Evolutionary conservation across 345 rosid genomes (phyloP).

Genomic region (Hibiscus mutabilis): DNA sequence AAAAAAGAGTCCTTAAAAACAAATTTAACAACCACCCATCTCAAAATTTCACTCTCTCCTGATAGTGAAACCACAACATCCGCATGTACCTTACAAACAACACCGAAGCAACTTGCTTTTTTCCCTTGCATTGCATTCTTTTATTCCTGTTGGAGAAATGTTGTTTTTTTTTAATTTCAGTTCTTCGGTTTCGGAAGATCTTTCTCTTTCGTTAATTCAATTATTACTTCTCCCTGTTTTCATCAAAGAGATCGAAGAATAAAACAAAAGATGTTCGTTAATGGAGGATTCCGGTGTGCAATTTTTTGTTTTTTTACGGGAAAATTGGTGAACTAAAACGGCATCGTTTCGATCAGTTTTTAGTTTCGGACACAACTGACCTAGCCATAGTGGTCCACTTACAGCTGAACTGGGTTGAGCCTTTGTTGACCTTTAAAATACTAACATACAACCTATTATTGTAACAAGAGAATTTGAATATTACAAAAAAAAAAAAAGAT

Average conservation of each 20-base stretch:
- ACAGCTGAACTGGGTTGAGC: too few species aligned
- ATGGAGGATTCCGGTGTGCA: conserved; percentile 3
- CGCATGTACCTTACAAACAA: conserved; percentile 14
- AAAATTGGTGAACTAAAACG: background rate
- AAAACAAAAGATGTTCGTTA: background rate
- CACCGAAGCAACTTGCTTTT: background rate
- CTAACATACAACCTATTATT: too few species aligned
- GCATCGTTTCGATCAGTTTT: too few species aligned
- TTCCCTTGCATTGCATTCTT: background rate
- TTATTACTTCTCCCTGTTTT: background rate
- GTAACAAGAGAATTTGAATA: too few species aligned
- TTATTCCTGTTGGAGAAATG: background rate
- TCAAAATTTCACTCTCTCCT: conserved; percentile 12
- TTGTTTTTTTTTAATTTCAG: too few species aligned
- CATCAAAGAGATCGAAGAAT: conserved; percentile 6
- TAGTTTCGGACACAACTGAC: too few species aligned
- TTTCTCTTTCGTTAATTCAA: background rate
- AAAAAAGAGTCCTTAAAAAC: conserved; percentile 13
- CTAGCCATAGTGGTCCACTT: too few species aligned
- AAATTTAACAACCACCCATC: conserved; percentile 7
- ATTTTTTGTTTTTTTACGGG: background rate
- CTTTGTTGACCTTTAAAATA: too few species aligned
- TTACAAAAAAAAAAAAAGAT: too few species aligned
- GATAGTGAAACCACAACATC: conserved; percentile 31
- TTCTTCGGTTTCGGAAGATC: conserved; percentile 20